A percentile compares a stretch with the other conserved stretches of the same genome.
Conservation (phyloP, 352 stramenopile species). For the Thraustochytrium sp. region DNA sequence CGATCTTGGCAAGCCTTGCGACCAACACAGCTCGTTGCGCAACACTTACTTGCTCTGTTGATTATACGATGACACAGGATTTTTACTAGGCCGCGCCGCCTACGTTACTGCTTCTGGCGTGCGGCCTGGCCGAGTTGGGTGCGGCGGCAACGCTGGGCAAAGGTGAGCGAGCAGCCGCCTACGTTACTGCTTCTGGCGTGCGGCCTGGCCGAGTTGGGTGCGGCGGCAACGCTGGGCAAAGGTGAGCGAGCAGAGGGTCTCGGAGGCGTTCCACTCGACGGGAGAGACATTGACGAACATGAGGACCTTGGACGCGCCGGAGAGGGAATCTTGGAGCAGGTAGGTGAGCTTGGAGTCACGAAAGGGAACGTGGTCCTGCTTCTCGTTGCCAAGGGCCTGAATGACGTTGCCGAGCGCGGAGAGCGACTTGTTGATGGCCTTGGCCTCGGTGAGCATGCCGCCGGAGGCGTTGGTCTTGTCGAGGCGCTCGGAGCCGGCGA, state of each 20-base stretch:
- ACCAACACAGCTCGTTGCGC: too few species aligned
- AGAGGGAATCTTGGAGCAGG: slow-evolving; percentile 60
- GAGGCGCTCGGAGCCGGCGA: slow-evolving; percentile 74
- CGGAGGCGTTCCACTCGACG: slow-evolving; percentile 72
- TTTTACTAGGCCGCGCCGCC: too few species aligned
- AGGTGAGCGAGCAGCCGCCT: slow-evolving; percentile 81
- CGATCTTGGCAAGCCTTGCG: too few species aligned
- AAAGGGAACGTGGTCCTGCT: slow-evolving; percentile 84
- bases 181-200: slow-evolving; percentile 22
- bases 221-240: slow-evolving; percentile 77
- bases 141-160: slow-evolving; percentile 73
- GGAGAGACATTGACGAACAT: slow-evolving; percentile 71
- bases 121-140: slow-evolving; percentile 73
- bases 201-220: slow-evolving; percentile 73
- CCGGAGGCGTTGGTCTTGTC: slow-evolving; percentile 78
- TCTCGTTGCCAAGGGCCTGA: slow-evolving; percentile 63
- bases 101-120: slow-evolving; percentile 22
- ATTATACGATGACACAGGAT: too few species aligned
- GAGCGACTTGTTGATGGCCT: slow-evolving; percentile 91
- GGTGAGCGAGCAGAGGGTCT: slow-evolving; percentile 81
- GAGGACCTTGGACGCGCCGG: slow-evolving; percentile 55
- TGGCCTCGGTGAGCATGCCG: slow-evolving; percentile 85
- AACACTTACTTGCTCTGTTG: too few species aligned
- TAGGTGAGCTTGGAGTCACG: slow-evolving; percentile 87
- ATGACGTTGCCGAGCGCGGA: slow-evolving; percentile 90